Evolutionary conservation across 1,284 basidiomycete genomes (phyloP), one percentile per base, ranked within the genome.

Genomic region (Ustilago trichophora): DNA sequence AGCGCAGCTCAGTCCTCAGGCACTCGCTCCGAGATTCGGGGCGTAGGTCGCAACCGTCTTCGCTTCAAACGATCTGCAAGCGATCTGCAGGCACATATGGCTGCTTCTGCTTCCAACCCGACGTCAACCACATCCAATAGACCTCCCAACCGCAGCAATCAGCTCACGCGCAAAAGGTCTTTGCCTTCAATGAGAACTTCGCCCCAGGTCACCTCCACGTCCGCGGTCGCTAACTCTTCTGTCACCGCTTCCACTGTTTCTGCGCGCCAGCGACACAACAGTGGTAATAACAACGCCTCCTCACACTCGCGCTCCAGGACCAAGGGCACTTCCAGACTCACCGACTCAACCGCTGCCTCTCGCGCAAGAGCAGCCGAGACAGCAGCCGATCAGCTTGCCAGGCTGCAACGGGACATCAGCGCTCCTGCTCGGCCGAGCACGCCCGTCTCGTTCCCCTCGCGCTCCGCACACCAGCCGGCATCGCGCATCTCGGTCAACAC

Each of bases 291-390:
- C 36, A 15, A 32, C 22, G 36, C 54, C 13, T 43, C 44, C 12
- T 44, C 60, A 1, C 22, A 26, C 1, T 57, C 49, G 10, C 60
- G 49, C 4, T 53, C 41, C 38, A 52, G 60, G 26, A 11, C 9
- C 15, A 49, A 45, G 11, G 45, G 43, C 9, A 16, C 41, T 24
- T 64, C 60, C 22, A 56, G 60, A 21, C 58, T 72, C 25, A 71
- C 58, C 32, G 58, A 70, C 16, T 73, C 72, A 12, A 71, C 72
- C 2, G 72, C 72, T 3, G 64, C 69, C 4, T 72, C 72, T 10
- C 49, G 67, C 32, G 67, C 69, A 15, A 53, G 67, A n/a, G 72
- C 58, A 1, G 69, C 72, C n/a, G 69, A 74, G 32, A 69, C 71
- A 12, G 63, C 63, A 9, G 68, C 72, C 3, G 63, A 59, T 36